Base-by-base conservation (phyloP, 164 flowering plant genomes). In the Protea cynaroides region DNA sequence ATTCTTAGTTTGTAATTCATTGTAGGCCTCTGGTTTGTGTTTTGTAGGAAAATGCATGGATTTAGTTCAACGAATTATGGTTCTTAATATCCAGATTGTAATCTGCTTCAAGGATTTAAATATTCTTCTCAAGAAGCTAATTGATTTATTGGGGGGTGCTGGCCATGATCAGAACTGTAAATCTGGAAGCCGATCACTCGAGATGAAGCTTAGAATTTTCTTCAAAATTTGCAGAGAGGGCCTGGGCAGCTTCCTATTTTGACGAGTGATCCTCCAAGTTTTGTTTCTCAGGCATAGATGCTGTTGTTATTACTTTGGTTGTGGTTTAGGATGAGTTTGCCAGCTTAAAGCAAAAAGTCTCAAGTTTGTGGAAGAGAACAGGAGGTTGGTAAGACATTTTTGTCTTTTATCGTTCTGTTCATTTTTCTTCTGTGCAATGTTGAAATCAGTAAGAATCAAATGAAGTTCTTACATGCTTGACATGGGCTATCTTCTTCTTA, bases 71-170 rank as follows among this genome's bases (percentile, higher is more conserved):
- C n/a, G n/a, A n/a, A n/a, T n/a, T n/a, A n/a, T n/a, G n/a, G n/a
- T n/a, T n/a, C n/a, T n/a, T n/a, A n/a, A n/a, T n/a, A n/a, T n/a
- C n/a, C n/a, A n/a, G n/a, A n/a, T n/a, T n/a, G n/a, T n/a, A n/a
- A n/a, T n/a, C n/a, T n/a, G n/a, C n/a, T n/a, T n/a, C n/a, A n/a
- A n/a, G n/a, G n/a, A n/a, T n/a, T n/a, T n/a, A n/a, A n/a, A n/a
- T n/a, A n/a, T n/a, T n/a, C n/a, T n/a, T n/a, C n/a, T n/a, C n/a
- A n/a, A n/a, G n/a, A n/a, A n/a, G n/a, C n/a, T 64, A 64, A 24
- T 40, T 29, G 65, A 68, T 68, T 56, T 61, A 46, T 68, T 61
- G 46, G 61, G 65, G n/a, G n/a, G 54, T 62, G 64, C 65, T 61
- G 59, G 55, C 62, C 55, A 37, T 62, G 44, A 44, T 62, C 51